phyloP scores from a whole-genome alignment of 1,284 basidiomycete genomes.

The Thecaphora thlaspeos region DNA sequence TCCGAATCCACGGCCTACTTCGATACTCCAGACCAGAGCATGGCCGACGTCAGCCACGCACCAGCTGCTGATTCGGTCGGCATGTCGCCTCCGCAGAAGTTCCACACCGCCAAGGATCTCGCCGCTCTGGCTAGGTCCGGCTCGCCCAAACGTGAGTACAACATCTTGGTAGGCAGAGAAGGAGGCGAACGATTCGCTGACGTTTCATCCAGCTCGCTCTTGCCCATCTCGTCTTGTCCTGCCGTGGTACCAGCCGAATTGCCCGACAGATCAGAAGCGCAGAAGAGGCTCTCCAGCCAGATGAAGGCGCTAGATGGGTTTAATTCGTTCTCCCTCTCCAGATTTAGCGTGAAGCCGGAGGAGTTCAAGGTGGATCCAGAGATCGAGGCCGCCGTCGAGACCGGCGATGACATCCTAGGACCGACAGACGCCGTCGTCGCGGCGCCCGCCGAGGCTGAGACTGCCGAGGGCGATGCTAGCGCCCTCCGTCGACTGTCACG shows the following conservation, averaged over 20 bases:
- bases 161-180: too few species aligned
- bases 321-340: conserved; percentile 12
- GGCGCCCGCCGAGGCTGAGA: too few species aligned
- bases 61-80: background rate
- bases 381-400: background rate
- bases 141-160: background rate
- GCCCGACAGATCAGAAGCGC: background rate
- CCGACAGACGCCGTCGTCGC: too few species aligned
- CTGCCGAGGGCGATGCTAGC: too few species aligned
- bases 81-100: conserved; percentile 15
- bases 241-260: background rate
- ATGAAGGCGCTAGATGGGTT: conserved; percentile 15
- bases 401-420: background rate
- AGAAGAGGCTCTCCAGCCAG: conserved; percentile 13
- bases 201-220: too few species aligned
- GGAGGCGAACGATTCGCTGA: too few species aligned
- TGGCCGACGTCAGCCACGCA: conserved; percentile 14
- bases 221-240: background rate
- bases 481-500: too few species aligned
- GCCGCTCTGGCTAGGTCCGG: conserved; percentile 13
- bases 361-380: background rate
- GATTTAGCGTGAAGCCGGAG: conserved; percentile 6
- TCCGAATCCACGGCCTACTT: conserved; percentile 6
- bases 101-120: conserved; percentile 31
- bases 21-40: conserved; percentile 27